Evolutionary conservation across 208 protist species (phyloP).

Genomic region (Leishmania turanica): DNA sequence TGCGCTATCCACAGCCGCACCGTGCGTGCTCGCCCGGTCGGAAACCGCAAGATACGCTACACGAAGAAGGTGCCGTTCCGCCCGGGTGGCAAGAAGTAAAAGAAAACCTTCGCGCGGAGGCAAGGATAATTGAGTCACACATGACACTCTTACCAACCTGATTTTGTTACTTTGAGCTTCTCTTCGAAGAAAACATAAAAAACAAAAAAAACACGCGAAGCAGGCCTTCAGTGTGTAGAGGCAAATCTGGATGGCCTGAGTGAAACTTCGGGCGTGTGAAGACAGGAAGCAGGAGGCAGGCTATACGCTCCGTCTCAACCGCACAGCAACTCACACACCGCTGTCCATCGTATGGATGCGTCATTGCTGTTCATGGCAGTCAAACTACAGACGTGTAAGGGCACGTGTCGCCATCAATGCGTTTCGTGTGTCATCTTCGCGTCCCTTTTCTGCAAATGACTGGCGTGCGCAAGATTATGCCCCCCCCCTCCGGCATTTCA

Average conservation of each 20-base stretch:
- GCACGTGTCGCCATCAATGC: neutral
- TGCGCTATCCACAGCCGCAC: slow-evolving; percentile 99
- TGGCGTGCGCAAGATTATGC: neutral
- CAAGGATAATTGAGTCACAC: slow-evolving; percentile 17
- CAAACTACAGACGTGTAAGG: neutral
- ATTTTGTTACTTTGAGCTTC: slow-evolving; percentile 20
- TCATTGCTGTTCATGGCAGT: neutral
- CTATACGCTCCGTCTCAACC: neutral
- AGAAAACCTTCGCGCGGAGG: neutral
- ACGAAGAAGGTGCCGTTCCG: slow-evolving; percentile 84
- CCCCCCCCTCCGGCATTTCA: neutral
- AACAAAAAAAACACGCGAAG: slow-evolving; percentile 3
- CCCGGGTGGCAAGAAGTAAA: slow-evolving; percentile 36
- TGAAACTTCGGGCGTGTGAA: neutral
- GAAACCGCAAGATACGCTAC: slow-evolving; percentile 86
- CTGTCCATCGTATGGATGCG: neutral
- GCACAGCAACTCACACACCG: neutral
- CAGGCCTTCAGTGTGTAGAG: neutral
- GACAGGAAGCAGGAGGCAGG: neutral
- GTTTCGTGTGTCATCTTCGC: neutral
- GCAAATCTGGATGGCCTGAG: too few relatives aligned
- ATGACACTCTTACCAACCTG: slow-evolving; percentile 11
- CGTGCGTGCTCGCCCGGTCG: slow-evolving; percentile 92
- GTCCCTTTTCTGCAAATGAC: neutral
- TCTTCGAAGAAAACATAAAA: slow-evolving; percentile 11